These are phyloP conservation scores for Hibiscus syriacus DNA, from an alignment of 345 rosid species.

Conservation along the genomic window DNA sequence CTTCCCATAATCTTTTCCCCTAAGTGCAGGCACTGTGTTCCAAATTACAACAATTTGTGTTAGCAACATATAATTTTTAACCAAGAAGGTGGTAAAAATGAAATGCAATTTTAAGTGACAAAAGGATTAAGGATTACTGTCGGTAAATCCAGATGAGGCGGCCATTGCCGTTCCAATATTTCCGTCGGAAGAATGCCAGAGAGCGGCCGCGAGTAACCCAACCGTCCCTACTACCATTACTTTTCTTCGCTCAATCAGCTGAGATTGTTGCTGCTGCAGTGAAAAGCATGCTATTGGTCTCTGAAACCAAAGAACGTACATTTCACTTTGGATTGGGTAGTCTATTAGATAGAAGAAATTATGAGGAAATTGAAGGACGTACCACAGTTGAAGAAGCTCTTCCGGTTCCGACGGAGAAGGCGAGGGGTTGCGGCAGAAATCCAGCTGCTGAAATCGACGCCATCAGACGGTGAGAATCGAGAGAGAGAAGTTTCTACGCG, in stretches of 20 bases:
- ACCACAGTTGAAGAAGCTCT: constrained; percentile 18
- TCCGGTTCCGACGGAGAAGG: constrained; percentile 8
- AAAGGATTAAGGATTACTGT: constrained; percentile 39
- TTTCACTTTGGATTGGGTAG: neutral
- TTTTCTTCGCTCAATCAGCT: constrained; percentile 43
- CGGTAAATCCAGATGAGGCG: constrained; percentile 67
- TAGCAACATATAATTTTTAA: neutral
- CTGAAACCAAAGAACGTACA: constrained; percentile 21
- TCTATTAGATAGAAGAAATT: neutral
- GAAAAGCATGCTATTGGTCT: constrained; percentile 19
- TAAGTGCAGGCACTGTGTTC: constrained; percentile 78
- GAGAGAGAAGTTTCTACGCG: constrained; percentile 15
- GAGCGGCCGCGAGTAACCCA: constrained; percentile 33
- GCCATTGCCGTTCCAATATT: constrained; percentile 30
- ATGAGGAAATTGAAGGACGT: neutral
- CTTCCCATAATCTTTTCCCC: constrained; percentile 96
- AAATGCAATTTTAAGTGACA: neutral
- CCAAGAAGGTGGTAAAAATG: neutral
- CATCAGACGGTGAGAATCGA: constrained; percentile 23
- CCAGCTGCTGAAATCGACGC: constrained; percentile 46
- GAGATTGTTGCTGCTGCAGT: constrained; percentile 5
- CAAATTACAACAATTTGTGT: neutral
- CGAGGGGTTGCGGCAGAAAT: neutral
- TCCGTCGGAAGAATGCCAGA: constrained; percentile 15
- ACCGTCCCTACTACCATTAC: constrained; percentile 35